A percentile compares a stretch with the other conserved stretches of the same genome.
Conservation (phyloP, 306 rosid genomes). For the Medicago ruthenica region DNA sequence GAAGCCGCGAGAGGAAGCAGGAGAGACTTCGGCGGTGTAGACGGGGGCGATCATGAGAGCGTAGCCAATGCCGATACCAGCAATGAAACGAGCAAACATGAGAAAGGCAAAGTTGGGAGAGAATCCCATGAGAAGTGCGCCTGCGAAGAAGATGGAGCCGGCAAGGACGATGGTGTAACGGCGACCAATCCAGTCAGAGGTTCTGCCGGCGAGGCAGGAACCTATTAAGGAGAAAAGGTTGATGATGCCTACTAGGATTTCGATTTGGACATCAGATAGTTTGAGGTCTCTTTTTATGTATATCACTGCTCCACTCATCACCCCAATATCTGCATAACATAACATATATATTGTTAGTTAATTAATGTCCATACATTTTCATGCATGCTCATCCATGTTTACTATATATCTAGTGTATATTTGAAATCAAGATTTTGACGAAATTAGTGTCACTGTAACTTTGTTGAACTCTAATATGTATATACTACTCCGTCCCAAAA, state of each 20-base stretch:
- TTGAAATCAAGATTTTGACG: too few relatives aligned
- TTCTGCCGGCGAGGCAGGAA: slow-evolving; percentile 74
- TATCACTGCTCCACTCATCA: slow-evolving; percentile 86
- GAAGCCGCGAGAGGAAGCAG: slow-evolving; percentile 85
- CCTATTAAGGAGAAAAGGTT: slow-evolving; percentile 77
- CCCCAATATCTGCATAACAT: slow-evolving; percentile 73
- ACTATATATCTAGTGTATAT: too few relatives aligned
- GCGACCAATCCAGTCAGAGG: slow-evolving; percentile 92
- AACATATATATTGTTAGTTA: background rate
- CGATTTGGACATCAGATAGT: slow-evolving; percentile 57
- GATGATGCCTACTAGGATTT: slow-evolving; percentile 71
- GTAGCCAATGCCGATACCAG: slow-evolving; percentile 85
- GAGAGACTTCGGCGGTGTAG: slow-evolving; percentile 85
- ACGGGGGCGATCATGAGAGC: slow-evolving; percentile 92
- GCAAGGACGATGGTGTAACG: slow-evolving; percentile 83
- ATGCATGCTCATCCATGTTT: too few relatives aligned
- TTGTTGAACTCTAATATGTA: too few relatives aligned
- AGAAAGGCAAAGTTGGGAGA: slow-evolving; percentile 84
- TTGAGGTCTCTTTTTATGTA: slow-evolving; percentile 65
- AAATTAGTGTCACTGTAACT: too few relatives aligned
- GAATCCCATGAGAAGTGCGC: slow-evolving; percentile 89
- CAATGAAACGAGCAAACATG: slow-evolving; percentile 84
- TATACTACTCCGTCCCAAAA: too few relatives aligned
- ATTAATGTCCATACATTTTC: too few relatives aligned
- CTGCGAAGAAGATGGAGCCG: slow-evolving; percentile 71